A percentile compares a stretch with the other conserved stretches of the same genome.
Conservation (phyloP, 2,329 filamentous ascomycete genomes). For the Cercospora sp. region DNA sequence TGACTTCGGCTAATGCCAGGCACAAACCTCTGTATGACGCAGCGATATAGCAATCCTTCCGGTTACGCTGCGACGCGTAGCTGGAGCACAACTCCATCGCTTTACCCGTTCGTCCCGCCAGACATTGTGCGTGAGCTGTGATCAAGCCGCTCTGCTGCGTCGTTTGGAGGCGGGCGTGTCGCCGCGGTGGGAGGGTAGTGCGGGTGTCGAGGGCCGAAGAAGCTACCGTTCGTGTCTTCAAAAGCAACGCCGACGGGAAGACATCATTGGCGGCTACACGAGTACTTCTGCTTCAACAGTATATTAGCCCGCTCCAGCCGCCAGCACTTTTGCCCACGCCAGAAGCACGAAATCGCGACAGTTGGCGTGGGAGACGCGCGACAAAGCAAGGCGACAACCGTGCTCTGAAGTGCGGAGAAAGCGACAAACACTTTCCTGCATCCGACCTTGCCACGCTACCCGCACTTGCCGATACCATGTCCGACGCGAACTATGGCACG, state of each 20-base stretch:
- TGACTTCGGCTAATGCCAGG: slow-evolving; percentile 8
- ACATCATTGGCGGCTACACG: neutral
- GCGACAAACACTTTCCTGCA: neutral
- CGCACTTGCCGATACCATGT: slow-evolving; percentile 18
- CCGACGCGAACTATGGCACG: slow-evolving; percentile 23
- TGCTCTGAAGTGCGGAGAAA: neutral
- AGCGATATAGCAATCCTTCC: neutral
- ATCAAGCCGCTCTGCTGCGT: neutral
- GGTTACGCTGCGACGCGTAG: neutral
- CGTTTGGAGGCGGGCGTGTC: neutral
- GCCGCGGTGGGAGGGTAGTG: neutral
- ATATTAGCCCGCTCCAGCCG: slow-evolving; percentile 8
- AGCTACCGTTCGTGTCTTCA: neutral
- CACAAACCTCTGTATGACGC: neutral
- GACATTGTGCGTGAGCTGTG: neutral
- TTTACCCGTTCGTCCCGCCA: neutral
- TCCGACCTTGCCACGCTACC: slow-evolving; percentile 16
- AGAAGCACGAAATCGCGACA: neutral
- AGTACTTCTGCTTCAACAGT: neutral
- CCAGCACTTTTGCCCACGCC: neutral
- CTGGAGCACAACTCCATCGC: neutral
- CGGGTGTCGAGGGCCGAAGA: slow-evolving; percentile 1
- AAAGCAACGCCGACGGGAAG: neutral
- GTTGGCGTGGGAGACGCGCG: neutral
- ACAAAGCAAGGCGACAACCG: neutral